Evolutionary conservation across 352 stramenopile species (phyloP), one percentile per base, ranked within the genome.

Genomic region (Phytophthora quininea): DNA sequence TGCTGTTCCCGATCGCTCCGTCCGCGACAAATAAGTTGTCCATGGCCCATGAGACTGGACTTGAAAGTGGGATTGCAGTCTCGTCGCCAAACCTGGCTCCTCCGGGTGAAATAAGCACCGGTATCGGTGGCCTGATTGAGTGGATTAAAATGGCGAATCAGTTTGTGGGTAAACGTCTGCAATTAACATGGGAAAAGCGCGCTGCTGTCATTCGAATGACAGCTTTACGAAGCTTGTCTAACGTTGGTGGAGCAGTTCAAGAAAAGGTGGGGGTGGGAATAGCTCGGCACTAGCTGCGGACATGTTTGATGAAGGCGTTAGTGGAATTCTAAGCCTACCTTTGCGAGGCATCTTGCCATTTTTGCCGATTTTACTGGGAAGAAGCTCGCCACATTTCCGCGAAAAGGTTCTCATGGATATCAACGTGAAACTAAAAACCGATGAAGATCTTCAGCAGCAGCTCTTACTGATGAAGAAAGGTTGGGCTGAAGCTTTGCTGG

Each of bases 331-430:
- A 14, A 76, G 67, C 51, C 67, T 96, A 0, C 88, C 88, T 5
- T 47, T 96, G 14, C 77, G 80, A 29, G 82, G 82, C 0, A 82
- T 92, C 15, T 59, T 96, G 24, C 84, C 87, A 10, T 96, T 93
- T 52, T 57, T 96, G 33, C 85, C 88, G 0, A 74, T 84, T 43
- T 61, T 95, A 12, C 58, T 96, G 6, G 71, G 73, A 2, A 77
- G 77, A 31, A 83, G 79, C n/a, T 87, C 79, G 1, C 54, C 73
- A 0, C 62, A 68, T 31, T 83, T 87, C 54, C 82, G 88, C 2
- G 88, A 96, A 53, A 89, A 91, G 40, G 79, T 94, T 8, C 70
- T 96, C 9, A 93, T 96, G 86, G 87, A 95, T n/a, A 85, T 96
- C 45, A 95, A 91, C 52, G 84, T 96, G 12, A 88, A 86, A 69